Evolutionary conservation across 2,329 filamentous ascomycete species (phyloP), one percentile per base, ranked within the genome.

Genomic region (Drechslerella dactyloides): DNA sequence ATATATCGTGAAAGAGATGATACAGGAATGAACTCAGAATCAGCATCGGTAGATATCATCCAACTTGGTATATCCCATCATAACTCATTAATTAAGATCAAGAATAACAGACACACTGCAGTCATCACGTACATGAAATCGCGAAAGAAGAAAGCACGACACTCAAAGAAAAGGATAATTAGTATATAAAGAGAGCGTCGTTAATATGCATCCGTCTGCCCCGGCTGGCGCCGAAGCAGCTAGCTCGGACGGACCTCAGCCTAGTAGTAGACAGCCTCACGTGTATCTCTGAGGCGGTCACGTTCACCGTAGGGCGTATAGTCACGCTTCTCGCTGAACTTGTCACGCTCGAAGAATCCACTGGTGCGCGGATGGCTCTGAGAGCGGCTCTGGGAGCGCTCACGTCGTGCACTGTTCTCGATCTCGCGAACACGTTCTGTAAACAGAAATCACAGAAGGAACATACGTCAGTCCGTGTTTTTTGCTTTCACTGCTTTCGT

Each of bases 41-140:
- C 13, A 62, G 56, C 33, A 53, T 24, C 64, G 51, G 56, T 60
- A 24, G 44, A 44, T 21, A 44, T 15, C 40, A 21, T 21, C 33
- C 48, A 52, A 60, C 56, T 72, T 72, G 68, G 68, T 72, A 72
- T 72, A 72, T 65, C 68, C 44, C 68, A 64, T 72, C 68, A 48
- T 72, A 46, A 72, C 44, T 65, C 68, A 72, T 65, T 60, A 62
- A 72, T 65, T 60, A 62, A 50, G 27, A 19, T 33, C 35, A 40
- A 55, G 42, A 42, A 50, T 21, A 50, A n/a, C 10, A 42, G 10
- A 50, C 17, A 33, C 24, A 17, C 37, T 24, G 48, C 11, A 19
- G 51, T 52, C 42, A 24, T 53, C 44, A 51, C 7, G 13, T 65
- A 72, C 56, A 72, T 61, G 68, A 60, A 52, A 61, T 56, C 46